Evolutionary conservation across 2,329 filamentous ascomycete species (phyloP), one percentile per base, ranked within the genome.

Genomic region (Alternaria triticina): DNA sequence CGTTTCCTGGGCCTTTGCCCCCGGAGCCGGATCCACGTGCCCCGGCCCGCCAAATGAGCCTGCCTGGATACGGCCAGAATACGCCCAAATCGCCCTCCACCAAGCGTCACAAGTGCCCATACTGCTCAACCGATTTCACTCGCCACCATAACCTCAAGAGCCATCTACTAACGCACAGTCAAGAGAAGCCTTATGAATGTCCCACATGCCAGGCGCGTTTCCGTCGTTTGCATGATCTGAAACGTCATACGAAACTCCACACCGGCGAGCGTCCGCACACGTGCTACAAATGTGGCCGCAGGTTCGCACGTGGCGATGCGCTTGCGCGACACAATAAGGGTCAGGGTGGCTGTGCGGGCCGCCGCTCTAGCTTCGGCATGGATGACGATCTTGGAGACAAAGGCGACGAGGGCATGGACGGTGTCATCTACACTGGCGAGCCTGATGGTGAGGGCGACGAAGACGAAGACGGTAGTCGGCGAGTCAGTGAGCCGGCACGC

Each of bases 111-210:
- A 97, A 96, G 80, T 99, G 96, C 76, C 95, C 93, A 1, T 97
- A 97, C 79, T 99, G 96, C 84, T 89, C 93, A 43, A 97, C 96
- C 6, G 96, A 97, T 75, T 99, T 99, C 72, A 99, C 96, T 27
- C 89, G 96, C 47, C 96, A 98, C 77, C 96, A 98, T 79, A 98
- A 99, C 75, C 87, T 98, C 27, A 99, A 98, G 83, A 97, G 94
- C 71, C 96, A 99, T 82, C 87, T 99, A 61, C 88, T 99, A 77
- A 98, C 96, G 0, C 96, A 98, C 80, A 97, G 94, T 74, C 95
- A 99, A 84, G 96, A 99, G 80, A 99, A 99, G 81, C 96, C 96
- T 0, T 99, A 96, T 76, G 88, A 96, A 27, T 99, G 96, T 77
- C 90, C 93, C 66, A 93, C 92, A n/a, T 99, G 96, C 79, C 89